phyloP scores from a whole-genome alignment of 1,139 yeast genomes.

The Taphrina pruni region DNA sequence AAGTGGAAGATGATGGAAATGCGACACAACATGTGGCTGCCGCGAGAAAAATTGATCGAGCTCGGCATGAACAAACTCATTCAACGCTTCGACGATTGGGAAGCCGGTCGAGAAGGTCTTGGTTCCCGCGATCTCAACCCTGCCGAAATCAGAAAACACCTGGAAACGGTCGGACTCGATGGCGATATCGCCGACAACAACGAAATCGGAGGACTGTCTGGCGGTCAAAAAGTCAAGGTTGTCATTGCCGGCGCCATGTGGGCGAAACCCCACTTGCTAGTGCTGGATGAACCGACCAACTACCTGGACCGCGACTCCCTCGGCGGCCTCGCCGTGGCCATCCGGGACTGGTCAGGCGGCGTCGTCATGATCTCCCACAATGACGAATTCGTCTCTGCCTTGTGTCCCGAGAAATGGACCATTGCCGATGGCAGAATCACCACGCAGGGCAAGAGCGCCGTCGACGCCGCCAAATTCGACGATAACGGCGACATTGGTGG shows the following conservation, averaged over 20 bases:
- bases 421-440: constrained; percentile 90
- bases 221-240: constrained; percentile 97
- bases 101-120: constrained; percentile 97
- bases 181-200: constrained; percentile 99
- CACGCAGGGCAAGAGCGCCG: constrained; percentile 77
- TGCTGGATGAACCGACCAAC: constrained; percentile 97
- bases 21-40: constrained; percentile 90
- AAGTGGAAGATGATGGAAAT: constrained; percentile 96
- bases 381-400: constrained; percentile 94
- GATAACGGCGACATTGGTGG: constrained; percentile 61
- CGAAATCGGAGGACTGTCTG: constrained; percentile 93
- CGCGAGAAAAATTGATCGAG: constrained; percentile 77
- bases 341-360: constrained; percentile 97
- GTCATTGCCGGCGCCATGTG: constrained; percentile 99
- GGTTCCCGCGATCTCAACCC: constrained; percentile 95
- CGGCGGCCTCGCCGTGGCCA: constrained; percentile 96
- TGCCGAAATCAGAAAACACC: constrained; percentile 90
- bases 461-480: constrained; percentile 80
- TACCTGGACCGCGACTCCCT: constrained; percentile 96
- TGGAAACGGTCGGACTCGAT: constrained; percentile 95
- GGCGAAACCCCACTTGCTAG: constrained; percentile 98
- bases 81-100: constrained; percentile 96
- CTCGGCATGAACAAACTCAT: constrained; percentile 86
- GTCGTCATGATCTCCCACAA: constrained; percentile 98
- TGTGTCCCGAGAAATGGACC: constrained; percentile 98